Evolutionary conservation across 495 filamentous ascomycete species (phyloP), one percentile per base, ranked within the genome.

Genomic region (Lasiosphaeris hirsuta): DNA sequence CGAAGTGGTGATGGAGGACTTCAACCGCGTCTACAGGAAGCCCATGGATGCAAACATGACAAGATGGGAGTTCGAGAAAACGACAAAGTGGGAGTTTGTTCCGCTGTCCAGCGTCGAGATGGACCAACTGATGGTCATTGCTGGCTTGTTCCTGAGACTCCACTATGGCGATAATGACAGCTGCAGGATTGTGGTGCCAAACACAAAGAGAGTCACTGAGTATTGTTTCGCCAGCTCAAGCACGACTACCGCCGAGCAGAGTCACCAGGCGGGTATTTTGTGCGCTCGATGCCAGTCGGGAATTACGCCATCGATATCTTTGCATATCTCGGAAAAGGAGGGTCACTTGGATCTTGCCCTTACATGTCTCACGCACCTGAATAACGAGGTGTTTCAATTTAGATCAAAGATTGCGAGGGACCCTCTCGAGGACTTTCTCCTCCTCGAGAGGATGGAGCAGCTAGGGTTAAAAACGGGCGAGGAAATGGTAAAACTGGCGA

Each of bases 1-100:
- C 0, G 46, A 35, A 19, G 64, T 63, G 53, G 37, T 67, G n/a
- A 67, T 67, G 64, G 64, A 67, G 14, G 53, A 47, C 6, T 64
- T 62, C 23, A 57, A n/a, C n/a, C n/a, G 63, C 7, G 56, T 40
- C 1, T 67, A 64, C 35, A 50, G 56, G 9, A 11, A 14, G 3
- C 9, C 36, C n/a, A n/a, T n/a, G n/a, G n/a, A n/a, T 10, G 1
- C 41, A 0, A 49, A 57, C n/a, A 51, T 5, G 54, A 13, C 7
- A n/a, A n/a, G n/a, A n/a, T n/a, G n/a, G n/a, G n/a, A n/a, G n/a
- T n/a, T n/a, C n/a, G n/a, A n/a, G n/a, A n/a, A n/a, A n/a, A n/a
- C n/a, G n/a, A n/a, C n/a, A n/a, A n/a, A n/a, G n/a, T n/a, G n/a
- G n/a, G n/a, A n/a, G n/a, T 64, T 67, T 30, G 44, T 46, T 13